Evolutionary conservation across 1,139 yeast species (phyloP).

Genomic region (Pichia sp.): DNA sequence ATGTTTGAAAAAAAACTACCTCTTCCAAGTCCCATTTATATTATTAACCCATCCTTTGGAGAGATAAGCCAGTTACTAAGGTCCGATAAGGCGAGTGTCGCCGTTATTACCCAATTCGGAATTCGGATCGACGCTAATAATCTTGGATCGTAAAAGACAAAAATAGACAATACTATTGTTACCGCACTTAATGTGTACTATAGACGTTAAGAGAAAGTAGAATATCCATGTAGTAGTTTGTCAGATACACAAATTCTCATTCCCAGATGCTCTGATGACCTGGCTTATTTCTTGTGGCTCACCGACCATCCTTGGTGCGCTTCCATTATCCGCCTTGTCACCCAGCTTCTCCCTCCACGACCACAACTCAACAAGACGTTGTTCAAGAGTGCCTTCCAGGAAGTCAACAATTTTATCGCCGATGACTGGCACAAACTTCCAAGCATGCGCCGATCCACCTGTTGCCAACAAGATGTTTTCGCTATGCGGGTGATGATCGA

Average conservation of each 20-base stretch:
- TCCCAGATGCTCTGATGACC: constrained; percentile 19
- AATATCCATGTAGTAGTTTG: too few species aligned
- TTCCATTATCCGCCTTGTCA: constrained; percentile 21
- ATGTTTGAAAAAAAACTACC: too few species aligned
- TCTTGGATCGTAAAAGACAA: too few species aligned
- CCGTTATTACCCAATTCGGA: not conserved
- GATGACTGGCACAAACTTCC: constrained; percentile 37
- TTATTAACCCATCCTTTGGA: too few species aligned
- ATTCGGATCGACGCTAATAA: not conserved
- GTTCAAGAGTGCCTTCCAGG: constrained; percentile 14
- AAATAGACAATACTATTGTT: too few species aligned
- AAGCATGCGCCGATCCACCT: constrained; percentile 39
- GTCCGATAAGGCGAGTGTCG: not conserved
- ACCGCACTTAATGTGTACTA: too few species aligned
- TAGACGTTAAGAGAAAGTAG: too few species aligned
- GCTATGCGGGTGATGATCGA: constrained; percentile 26
- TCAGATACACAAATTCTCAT: constrained; percentile 15
- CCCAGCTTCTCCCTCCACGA: constrained; percentile 18
- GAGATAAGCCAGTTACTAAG: too few species aligned
- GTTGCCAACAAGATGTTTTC: constrained; percentile 27
- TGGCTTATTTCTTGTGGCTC: constrained; percentile 25
- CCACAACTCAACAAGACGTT: constrained; percentile 14
- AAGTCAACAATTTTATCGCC: constrained; percentile 29
- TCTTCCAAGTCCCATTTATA: too few species aligned
- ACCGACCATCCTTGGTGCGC: constrained; percentile 19